Evolutionary conservation across 108 stramenopile genomes (phyloP), one percentile per base, ranked within the genome.

Genomic region (Phaeodactylum tricornutum): DNA sequence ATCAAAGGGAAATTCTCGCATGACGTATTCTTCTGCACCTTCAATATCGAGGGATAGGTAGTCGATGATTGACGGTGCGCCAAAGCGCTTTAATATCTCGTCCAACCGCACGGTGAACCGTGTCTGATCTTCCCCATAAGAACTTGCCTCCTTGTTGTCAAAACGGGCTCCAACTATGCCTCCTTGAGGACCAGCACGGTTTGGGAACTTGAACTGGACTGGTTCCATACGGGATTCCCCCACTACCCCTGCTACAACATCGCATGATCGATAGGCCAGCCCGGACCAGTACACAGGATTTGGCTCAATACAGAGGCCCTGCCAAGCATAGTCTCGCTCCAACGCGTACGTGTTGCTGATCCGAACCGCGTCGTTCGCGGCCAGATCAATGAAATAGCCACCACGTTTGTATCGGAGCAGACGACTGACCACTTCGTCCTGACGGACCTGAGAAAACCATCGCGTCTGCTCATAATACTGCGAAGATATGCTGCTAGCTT

Each of bases 21-120:
- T 66, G 20, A 77, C 55, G 17, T 71, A 60, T 12, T 60, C 59
- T 54, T 83, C 81, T 4, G 81, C 81, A 5, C 81, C 81, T 47
- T 83, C 76, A 5, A 82, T 55, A 48, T 81, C 75, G 20, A 81
- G 39, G 16, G 66, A 68, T 12, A 81, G 2, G 29, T 82, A 82
- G 40, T 77, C 81, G 53, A 82, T 82, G 25, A 49, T 43, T 4
- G 28, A 40, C 17, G 81, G 75, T 14, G 58, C 72, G 23, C 64
- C 25, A 32, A 63, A 69, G 9, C 39, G 26, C 11, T 75, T 22
- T 8, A 82, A 53, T 19, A 83, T 62, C 28, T 74, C 63, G 1
- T 21, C 6, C 23, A 78, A 28, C 9, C 68, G 50, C n/a, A 78
- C 74, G 4, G 61, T 69, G 34, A 59, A 64, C 24, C 53, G 40